These are phyloP conservation scores for Globisporangium viniferum DNA, from an alignment of 352 stramenopile species.

Conservation along the genomic window DNA sequence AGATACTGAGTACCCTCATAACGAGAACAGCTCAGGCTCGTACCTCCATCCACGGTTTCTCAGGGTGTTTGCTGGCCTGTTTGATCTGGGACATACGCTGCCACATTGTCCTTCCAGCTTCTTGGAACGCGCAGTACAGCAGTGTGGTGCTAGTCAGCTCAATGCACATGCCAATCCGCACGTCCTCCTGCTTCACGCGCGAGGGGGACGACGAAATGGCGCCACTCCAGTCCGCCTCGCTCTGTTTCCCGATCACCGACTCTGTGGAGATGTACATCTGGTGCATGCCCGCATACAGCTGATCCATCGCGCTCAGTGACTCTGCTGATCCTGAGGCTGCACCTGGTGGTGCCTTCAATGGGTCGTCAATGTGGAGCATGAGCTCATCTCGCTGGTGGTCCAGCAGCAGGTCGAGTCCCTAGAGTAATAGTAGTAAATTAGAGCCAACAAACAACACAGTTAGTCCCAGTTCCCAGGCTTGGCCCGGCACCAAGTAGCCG, in stretches of 20 bases:
- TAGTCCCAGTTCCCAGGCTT: neutral
- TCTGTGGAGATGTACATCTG: slow-evolving; percentile 3
- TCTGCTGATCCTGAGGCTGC: neutral
- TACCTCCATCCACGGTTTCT: slow-evolving; percentile 1
- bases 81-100: slow-evolving; percentile 8
- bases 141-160: neutral
- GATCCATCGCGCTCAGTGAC: neutral
- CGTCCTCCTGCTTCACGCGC: neutral
- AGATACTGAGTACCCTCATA: no score
- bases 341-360: neutral
- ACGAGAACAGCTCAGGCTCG: neutral
- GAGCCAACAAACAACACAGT: neutral
- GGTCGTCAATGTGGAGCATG: neutral
- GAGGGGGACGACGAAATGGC: neutral
- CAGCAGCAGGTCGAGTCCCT: neutral
- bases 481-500: neutral
- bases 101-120: slow-evolving; percentile 4
- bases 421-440: neutral
- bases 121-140: slow-evolving; percentile 11
- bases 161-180: neutral
- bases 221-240: neutral
- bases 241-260: neutral
- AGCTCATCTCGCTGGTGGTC: neutral
- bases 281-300: slow-evolving; percentile 1
- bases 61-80: no score